phyloP scores from a whole-genome alignment of 2,329 filamentous ascomycete genomes.

The Neoarthrinium moseri region DNA sequence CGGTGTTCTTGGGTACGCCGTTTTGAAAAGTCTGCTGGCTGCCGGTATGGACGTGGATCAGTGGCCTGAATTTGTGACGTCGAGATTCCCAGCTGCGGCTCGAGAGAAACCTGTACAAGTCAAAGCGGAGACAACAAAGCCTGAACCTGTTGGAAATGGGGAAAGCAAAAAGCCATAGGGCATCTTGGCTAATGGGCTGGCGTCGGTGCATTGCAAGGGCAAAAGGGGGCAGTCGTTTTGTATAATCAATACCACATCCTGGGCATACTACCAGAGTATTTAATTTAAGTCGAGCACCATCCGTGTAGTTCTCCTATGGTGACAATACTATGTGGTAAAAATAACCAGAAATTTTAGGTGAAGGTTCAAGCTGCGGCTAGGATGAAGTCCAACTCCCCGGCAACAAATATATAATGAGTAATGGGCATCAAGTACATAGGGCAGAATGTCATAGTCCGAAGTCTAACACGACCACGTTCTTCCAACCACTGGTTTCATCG shows the following conservation, averaged over 20 bases:
- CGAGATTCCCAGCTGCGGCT: not conserved
- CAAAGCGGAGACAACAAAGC: not conserved
- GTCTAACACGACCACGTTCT: conserved; percentile 34
- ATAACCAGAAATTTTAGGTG: too few relatives aligned
- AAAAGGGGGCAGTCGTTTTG: not conserved
- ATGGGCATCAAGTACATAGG: too few relatives aligned
- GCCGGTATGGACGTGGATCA: conserved; percentile 7
- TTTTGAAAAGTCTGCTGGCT: conserved; percentile 12
- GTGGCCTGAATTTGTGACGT: conserved; percentile 5
- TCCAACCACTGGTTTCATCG: conserved; percentile 7
- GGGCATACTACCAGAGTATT: not conserved
- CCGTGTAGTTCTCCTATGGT: too few relatives aligned
- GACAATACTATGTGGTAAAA: too few relatives aligned
- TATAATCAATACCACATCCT: not conserved
- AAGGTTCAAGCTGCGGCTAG: too few relatives aligned
- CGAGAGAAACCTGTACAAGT: too few relatives aligned
- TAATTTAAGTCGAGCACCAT: too few relatives aligned
- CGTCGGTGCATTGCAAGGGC: too few relatives aligned
- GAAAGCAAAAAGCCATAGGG: not conserved
- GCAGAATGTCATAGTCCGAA: conserved; percentile 29
- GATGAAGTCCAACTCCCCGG: too few relatives aligned
- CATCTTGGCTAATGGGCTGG: too few relatives aligned
- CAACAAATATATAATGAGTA: too few relatives aligned
- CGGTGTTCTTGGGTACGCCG: conserved; percentile 24
- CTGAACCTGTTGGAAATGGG: not conserved